Evolutionary conservation across 1,284 basidiomycete genomes (phyloP).

Genomic region (Rhodofomes roseus): DNA sequence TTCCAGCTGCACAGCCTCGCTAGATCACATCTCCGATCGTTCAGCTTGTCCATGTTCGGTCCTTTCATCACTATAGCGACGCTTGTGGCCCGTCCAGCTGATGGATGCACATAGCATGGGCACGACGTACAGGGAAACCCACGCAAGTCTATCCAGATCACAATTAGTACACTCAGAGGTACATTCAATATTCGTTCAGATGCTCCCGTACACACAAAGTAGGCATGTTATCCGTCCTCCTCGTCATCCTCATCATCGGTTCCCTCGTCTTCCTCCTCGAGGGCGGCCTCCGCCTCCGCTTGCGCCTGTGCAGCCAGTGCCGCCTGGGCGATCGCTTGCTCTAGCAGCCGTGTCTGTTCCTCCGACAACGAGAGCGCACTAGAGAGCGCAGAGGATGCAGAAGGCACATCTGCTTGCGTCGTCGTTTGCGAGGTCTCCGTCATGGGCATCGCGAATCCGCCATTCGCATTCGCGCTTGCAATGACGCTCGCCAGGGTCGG

Average conservation of each 20-base stretch:
- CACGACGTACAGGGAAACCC: no score
- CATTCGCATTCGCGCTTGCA: slow-evolving; percentile 34
- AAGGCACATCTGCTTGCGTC: background rate
- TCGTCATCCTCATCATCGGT: slow-evolving; percentile 32
- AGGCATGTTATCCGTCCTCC: slow-evolving; percentile 18
- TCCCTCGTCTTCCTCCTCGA: slow-evolving; percentile 57
- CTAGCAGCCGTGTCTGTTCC: slow-evolving; percentile 61
- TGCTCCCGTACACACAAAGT: no score
- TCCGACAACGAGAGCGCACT: slow-evolving; percentile 52
- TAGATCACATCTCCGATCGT: no score
- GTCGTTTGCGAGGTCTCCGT: background rate
- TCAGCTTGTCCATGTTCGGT: no score
- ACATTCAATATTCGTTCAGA: no score
- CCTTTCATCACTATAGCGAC: no score
- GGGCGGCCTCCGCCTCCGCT: slow-evolving; percentile 67
- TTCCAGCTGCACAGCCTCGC: no score
- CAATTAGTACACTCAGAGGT: no score
- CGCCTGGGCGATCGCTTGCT: slow-evolving; percentile 67
- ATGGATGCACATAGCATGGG: no score
- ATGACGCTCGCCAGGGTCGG: slow-evolving; percentile 66
- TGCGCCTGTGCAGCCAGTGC: slow-evolving; percentile 69
- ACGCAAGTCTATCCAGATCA: no score
- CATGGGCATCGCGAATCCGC: slow-evolving; percentile 16
- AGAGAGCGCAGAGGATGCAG: slow-evolving; percentile 20
- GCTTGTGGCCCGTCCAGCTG: no score